Evolutionary conservation across 768 basidiomycete genomes (phyloP).

Genomic region (Lentinula aciculospora): DNA sequence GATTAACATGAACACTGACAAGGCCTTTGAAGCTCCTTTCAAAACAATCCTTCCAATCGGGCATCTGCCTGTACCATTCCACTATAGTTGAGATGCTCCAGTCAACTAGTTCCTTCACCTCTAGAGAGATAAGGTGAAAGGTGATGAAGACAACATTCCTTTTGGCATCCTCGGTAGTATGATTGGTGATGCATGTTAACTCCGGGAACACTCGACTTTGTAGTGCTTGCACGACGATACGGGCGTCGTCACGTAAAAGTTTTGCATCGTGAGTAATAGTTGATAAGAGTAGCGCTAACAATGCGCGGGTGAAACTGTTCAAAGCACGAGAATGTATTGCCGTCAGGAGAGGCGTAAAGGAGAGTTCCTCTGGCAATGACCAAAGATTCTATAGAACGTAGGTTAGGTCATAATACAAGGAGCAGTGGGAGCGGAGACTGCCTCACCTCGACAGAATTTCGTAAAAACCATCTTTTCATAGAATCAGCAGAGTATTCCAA

Average conservation of each 20-base stretch:
- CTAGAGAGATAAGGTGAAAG: slow-evolving; percentile 30
- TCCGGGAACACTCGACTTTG: slow-evolving; percentile 46
- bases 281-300: slow-evolving; percentile 23
- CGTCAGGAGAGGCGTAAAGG: slow-evolving; percentile 38
- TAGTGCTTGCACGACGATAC: slow-evolving; percentile 29
- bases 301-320: slow-evolving; percentile 27
- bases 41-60: slow-evolving; percentile 36
- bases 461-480: slow-evolving; percentile 45
- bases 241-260: slow-evolving; percentile 15
- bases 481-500: slow-evolving; percentile 41
- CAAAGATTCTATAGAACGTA: slow-evolving; percentile 40
- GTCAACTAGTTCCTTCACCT: slow-evolving; percentile 17
- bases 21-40: slow-evolving; percentile 34
- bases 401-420: not conserved
- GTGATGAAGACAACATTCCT: slow-evolving; percentile 35
- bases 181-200: slow-evolving; percentile 30
- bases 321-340: slow-evolving; percentile 46
- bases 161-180: slow-evolving; percentile 27
- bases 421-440: not conserved
- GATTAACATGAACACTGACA: slow-evolving; percentile 24
- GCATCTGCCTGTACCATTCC: slow-evolving; percentile 33
- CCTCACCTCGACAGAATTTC: slow-evolving; percentile 44
- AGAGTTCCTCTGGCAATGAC: slow-evolving; percentile 25
- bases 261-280: slow-evolving; percentile 3
- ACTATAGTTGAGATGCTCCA: slow-evolving; percentile 26